phyloP scores from a whole-genome alignment of 2,329 filamentous ascomycete species.

The Pleomassaria siparia region DNA sequence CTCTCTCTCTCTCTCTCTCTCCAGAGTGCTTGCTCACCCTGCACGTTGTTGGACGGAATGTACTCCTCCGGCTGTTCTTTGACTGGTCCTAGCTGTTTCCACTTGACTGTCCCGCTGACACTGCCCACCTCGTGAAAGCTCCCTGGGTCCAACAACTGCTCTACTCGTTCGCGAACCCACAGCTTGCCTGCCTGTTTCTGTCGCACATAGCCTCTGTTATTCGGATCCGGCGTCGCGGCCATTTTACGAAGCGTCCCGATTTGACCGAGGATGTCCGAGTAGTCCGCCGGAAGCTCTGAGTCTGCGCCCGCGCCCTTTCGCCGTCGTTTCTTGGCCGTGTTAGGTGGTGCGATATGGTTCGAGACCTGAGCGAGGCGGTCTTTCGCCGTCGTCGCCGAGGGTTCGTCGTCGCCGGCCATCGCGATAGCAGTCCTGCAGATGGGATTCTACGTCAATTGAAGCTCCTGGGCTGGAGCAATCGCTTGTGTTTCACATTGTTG shows the following conservation, averaged over 20 bases:
- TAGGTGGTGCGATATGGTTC: slow-evolving; percentile 44
- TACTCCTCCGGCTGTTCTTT: slow-evolving; percentile 55
- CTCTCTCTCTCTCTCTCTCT: not conserved
- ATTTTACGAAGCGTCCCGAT: slow-evolving; percentile 55
- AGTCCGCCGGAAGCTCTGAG: slow-evolving; percentile 58
- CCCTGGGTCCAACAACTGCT: slow-evolving; percentile 58
- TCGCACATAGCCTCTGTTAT: slow-evolving; percentile 60
- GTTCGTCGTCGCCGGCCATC: slow-evolving; percentile 29
- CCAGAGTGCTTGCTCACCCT: slow-evolving; percentile 43
- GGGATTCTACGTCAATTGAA: not conserved
- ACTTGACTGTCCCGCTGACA: slow-evolving; percentile 60
- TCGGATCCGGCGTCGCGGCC: slow-evolving; percentile 57
- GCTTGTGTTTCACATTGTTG: slow-evolving; percentile 24
- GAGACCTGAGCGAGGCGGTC: slow-evolving; percentile 53
- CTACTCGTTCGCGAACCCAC: slow-evolving; percentile 64
- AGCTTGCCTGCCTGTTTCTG: slow-evolving; percentile 66
- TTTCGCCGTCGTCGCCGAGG: slow-evolving; percentile 31
- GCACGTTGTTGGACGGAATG: slow-evolving; percentile 64
- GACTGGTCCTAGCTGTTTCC: slow-evolving; percentile 51
- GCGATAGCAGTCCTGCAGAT: not conserved
- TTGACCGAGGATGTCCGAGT: slow-evolving; percentile 63
- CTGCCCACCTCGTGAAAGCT: slow-evolving; percentile 63
- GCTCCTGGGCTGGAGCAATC: slow-evolving; percentile 18
- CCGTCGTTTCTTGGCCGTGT: slow-evolving; percentile 40
- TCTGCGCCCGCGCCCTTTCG: slow-evolving; percentile 38